Base-by-base conservation (phyloP, 129 eudicot species). In the Escallonia herrerae region DNA sequence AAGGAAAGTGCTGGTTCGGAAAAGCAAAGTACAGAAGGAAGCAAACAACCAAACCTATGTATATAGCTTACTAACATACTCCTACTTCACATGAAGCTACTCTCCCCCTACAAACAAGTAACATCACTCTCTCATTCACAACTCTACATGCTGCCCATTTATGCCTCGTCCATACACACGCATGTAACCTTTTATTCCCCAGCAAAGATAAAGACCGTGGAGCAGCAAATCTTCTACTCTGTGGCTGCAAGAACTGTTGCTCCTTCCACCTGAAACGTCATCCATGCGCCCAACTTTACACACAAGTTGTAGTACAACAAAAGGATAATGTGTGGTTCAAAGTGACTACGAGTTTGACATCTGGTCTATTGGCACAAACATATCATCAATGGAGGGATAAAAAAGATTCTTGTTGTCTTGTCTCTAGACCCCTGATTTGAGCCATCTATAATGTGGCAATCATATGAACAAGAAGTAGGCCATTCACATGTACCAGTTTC, bases 191-290 rank as follows among this genome's bases (percentile, higher is more conserved):
- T 49, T 49, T 49, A 49, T 49, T 49, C 53, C 53, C n/a, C n/a
- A 49, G 53, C 53, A 49, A 49, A 49, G 53, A 49, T 49, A 49
- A n/a, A 49, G 53, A 49, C 12, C 8, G n/a, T n/a, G n/a, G 53
- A 6, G 53, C 12, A 49, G 53, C 8, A 47, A 22, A 66, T 57
- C 47, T 40, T 72, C 74, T 79, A 90, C 74, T 90, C 76, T 79
- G 89, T 87, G 84, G 96, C 90, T 78, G 95, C 74, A 75, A 87
- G 60, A 56, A 79, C 69, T 43, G 85, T 63, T 64, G 89, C 72
- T 65, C 97, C 89, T 81, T 91, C 97, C 63, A 90, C 97, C 97
- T 90, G 84, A 72, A 61, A 83, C 44, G 60, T 66, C 78, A 73
- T 48, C 50, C 65, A 64, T n/a, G n/a, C n/a, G n/a, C n/a, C n/a